Base-by-base conservation (phyloP, 345 rosid species). In the Gossypium herbaceum region DNA sequence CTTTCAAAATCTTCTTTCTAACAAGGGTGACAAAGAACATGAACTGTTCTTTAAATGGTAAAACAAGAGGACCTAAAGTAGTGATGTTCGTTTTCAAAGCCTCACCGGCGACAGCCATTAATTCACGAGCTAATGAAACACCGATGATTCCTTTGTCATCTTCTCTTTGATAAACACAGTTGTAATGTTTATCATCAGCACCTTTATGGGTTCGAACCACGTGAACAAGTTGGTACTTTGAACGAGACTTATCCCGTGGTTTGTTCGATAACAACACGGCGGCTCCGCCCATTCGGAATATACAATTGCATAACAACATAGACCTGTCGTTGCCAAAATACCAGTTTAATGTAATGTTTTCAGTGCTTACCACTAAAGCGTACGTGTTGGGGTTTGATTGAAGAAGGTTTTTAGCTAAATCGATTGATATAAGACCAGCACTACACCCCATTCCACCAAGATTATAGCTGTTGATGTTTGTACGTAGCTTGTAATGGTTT, bases 371-470 rank as follows among this genome's bases (percentile, higher is more conserved):
- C n/a, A 94, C 88, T 1, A 90, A 79, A 11, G 97, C 97, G 15
- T 80, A 86, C 2, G 88, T 73, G 78, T 88, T 86, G 1, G 92
- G 90, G 66, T 88, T 90, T 22, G 93, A 93, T 74, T 61, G 81
- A 4, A 93, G 94, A 34, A 93, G 89, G 77, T 85, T 76, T 68
- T 79, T 86, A 7, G 97, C 97, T 2, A 91, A 87, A 44, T 90
- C 94, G 11, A 88, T 71, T 0, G 98, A 89, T 65, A 91, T 89
- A 2, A 93, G 89, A 1, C 98, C 89, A 0, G 98, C 98, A 44
- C 97, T 93, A 76, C 98, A 93, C 1, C 98, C 98, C 98, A 93
- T 93, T 29, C 97, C 97, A 13, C 91, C 89, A 27, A 94, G 89
- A 76, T 90, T 92, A 74, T 87, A 91, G 70, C 88, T 91, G 79